Conservation (phyloP, 805 yeast genomes). For the Sungouiella thailandica region DNA sequence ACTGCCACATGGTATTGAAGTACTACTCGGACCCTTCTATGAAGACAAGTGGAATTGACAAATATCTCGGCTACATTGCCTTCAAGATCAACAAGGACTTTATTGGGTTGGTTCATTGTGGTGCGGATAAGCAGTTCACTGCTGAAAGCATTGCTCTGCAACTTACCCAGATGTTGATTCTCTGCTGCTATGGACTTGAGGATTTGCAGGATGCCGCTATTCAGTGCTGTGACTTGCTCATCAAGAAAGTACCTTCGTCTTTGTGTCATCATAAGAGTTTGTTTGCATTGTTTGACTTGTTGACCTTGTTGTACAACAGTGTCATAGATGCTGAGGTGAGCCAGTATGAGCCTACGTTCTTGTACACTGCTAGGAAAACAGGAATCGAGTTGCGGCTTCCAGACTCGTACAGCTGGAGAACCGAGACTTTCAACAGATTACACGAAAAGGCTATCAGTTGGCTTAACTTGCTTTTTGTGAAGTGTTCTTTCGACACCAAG, state of each 20-base stretch:
- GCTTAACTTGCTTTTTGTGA: constrained; percentile 54
- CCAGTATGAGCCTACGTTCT: constrained; percentile 79
- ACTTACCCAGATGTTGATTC: constrained; percentile 58
- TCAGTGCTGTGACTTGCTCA: constrained; percentile 65
- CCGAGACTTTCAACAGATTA: constrained; percentile 56
- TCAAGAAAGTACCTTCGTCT: constrained; percentile 66
- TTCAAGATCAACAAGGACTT: constrained; percentile 54
- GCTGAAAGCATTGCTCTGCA: constrained; percentile 59
- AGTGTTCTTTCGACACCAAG: constrained; percentile 69
- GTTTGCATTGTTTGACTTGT: constrained; percentile 74
- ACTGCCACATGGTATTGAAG: constrained; percentile 67
- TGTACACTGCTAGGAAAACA: constrained; percentile 43
- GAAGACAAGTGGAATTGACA: constrained; percentile 60
- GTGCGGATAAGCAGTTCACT: constrained; percentile 52
- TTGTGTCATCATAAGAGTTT: constrained; percentile 70
- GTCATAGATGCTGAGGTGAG: constrained; percentile 78
- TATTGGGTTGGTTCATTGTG: constrained; percentile 45
- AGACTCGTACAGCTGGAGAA: constrained; percentile 74
- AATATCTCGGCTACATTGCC: constrained; percentile 62
- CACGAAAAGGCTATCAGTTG: constrained; percentile 59
- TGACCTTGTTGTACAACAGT: constrained; percentile 73
- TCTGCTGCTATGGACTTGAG: constrained; percentile 73
- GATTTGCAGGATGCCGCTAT: constrained; percentile 77
- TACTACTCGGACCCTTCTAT: constrained; percentile 88
- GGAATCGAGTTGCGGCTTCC: constrained; percentile 57